phyloP scores from a whole-genome alignment of 371 early-diverging fungal species.

The Fennellomyces sp. region DNA sequence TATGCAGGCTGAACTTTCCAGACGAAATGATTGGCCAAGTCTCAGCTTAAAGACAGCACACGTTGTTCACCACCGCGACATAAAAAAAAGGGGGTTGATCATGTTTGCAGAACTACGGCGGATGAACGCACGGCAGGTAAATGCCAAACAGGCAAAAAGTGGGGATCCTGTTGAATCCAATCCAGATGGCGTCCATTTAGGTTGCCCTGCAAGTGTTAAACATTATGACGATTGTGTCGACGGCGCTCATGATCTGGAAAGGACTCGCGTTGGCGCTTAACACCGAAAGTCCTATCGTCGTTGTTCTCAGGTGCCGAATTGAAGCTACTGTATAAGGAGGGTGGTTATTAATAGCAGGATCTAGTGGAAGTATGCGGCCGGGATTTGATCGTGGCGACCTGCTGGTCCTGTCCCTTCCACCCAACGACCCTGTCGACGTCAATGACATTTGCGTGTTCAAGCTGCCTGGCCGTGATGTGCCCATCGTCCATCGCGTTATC shows the following conservation, averaged over 20 bases:
- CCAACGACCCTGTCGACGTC: conserved; percentile 69
- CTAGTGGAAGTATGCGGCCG: conserved; percentile 98
- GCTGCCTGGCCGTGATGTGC: conserved; percentile 88
- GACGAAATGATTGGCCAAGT: too few species aligned
- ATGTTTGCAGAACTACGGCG: conserved; percentile 54
- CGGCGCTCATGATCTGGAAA: conserved; percentile 99
- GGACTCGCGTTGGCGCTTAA: conserved; percentile 83
- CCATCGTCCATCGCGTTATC: conserved; percentile 98
- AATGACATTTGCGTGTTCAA: conserved; percentile 99
- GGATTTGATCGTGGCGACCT: conserved; percentile 98
- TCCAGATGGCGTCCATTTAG: conserved; percentile 15
- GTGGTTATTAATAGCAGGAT: background rate
- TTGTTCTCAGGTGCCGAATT: conserved; percentile 79
- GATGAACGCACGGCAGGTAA: conserved; percentile 52
- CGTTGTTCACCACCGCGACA: background rate
- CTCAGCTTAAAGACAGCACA: too few species aligned
- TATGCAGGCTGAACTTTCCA: too few species aligned
- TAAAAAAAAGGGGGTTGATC: background rate
- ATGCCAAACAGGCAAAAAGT: background rate
- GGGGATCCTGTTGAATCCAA: background rate
- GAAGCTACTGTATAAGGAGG: background rate
- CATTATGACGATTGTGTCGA: conserved; percentile 82
- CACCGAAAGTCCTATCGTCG: conserved; percentile 98
- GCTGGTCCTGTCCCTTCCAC: conserved; percentile 81
- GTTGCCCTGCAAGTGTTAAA: conserved; percentile 76